These are phyloP conservation scores for Leccinum barrowsii DNA, from an alignment of 768 basidiomycete genomes.

Conservation along the genomic window DNA sequence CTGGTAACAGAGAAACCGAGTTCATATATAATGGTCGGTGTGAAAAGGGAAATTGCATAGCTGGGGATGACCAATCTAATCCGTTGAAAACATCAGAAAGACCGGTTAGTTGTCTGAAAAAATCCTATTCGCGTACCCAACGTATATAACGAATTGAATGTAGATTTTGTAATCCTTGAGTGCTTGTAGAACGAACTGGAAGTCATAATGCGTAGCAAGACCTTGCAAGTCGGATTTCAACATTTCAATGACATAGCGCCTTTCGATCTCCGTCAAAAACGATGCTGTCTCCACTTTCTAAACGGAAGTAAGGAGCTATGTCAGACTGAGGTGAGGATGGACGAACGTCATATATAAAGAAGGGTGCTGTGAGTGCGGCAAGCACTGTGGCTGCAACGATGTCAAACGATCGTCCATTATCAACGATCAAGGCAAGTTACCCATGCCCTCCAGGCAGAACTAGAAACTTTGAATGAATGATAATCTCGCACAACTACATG, in stretches of 20 bases:
- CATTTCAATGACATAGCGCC: slow-evolving; percentile 35
- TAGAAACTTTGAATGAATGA: slow-evolving; percentile 9
- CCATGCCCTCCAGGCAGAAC: slow-evolving; percentile 31
- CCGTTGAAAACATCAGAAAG: slow-evolving; percentile 1
- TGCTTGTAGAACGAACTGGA: slow-evolving; percentile 46
- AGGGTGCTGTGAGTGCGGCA: slow-evolving; percentile 30
- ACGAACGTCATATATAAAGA: slow-evolving; percentile 51
- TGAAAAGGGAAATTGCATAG: slow-evolving; percentile 45
- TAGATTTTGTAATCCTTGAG: slow-evolving; percentile 42
- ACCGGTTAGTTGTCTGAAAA: background rate
- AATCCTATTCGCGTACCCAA: slow-evolving; percentile 28
- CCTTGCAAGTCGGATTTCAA: slow-evolving; percentile 41
- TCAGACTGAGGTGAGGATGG: background rate
- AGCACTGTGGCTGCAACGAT: slow-evolving; percentile 8
- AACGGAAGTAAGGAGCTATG: background rate
- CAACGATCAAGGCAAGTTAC: slow-evolving; percentile 5
- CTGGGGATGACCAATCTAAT: slow-evolving; percentile 40
- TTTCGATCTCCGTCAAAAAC: slow-evolving; percentile 38
- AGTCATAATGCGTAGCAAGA: slow-evolving; percentile 42
- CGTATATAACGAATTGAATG: slow-evolving; percentile 32
- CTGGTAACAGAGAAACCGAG: slow-evolving; percentile 48
- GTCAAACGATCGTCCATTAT: background rate
- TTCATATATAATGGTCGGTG: slow-evolving; percentile 44
- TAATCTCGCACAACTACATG: background rate
- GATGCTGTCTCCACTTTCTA: slow-evolving; percentile 12